These are phyloP conservation scores for Linum tenue DNA, from an alignment of 345 rosid genomes.

Conservation along the genomic window DNA sequence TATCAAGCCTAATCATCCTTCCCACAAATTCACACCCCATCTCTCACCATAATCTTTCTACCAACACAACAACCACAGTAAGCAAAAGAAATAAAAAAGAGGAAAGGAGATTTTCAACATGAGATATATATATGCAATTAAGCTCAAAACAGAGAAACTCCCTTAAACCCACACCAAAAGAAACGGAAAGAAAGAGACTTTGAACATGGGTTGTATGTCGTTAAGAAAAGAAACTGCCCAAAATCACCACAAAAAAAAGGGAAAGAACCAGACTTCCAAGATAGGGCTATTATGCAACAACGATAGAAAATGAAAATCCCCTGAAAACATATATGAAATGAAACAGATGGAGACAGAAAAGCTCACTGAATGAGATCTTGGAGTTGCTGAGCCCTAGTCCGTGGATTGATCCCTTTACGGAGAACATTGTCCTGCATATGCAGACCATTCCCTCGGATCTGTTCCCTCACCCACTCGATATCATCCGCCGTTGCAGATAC, in stretches of 20 bases:
- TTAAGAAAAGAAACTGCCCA: no score
- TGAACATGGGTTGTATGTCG: no score
- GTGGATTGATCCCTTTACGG: conserved; percentile 91
- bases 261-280: no score
- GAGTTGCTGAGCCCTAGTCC: conserved; percentile 86
- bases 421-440: conserved; percentile 90
- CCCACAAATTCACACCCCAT: no score
- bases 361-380: conserved; percentile 67
- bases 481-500: conserved; percentile 50
- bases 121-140: no score
- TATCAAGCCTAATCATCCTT: no score
- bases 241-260: no score
- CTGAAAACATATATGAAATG: background rate
- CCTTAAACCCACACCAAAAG: background rate
- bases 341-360: background rate
- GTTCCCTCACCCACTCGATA: conserved; percentile 73
- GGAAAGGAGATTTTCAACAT: no score
- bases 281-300: background rate
- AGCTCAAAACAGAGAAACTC: no score
- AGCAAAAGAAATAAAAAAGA: no score
- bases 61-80: no score
- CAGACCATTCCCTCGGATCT: conserved; percentile 74
- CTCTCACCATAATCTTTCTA: no score
- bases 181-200: background rate
- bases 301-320: background rate